phyloP scores from a whole-genome alignment of 148 eudicot species.

The Rhododendron mucronatum region DNA sequence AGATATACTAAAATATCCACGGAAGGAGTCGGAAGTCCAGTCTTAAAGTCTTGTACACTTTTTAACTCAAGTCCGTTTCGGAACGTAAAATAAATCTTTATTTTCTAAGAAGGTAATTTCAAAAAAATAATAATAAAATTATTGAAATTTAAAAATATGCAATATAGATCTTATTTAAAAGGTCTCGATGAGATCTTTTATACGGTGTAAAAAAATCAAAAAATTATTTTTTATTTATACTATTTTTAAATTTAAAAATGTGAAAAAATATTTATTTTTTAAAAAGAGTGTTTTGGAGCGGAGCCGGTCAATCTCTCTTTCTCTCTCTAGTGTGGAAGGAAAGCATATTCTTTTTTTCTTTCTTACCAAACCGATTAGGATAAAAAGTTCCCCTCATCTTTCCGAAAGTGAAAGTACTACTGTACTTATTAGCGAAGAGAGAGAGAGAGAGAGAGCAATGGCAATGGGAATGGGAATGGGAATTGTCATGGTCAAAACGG shows the following conservation, averaged over 20 bases:
- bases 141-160: too few relatives aligned
- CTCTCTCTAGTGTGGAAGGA: neutral
- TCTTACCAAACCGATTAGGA: constrained; percentile 1
- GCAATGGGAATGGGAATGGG: neutral
- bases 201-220: too few relatives aligned
- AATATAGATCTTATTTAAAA: too few relatives aligned
- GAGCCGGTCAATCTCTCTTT: neutral
- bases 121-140: too few relatives aligned
- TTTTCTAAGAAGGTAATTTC: too few relatives aligned
- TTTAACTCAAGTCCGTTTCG: too few relatives aligned
- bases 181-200: too few relatives aligned
- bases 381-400: neutral
- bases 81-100: too few relatives aligned
- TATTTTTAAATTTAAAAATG: too few relatives aligned
- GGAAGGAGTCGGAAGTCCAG: neutral
- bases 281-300: too few relatives aligned
- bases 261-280: too few relatives aligned
- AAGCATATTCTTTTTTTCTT: neutral
- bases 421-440: neutral
- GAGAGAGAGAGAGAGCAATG: neutral
- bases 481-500: neutral
- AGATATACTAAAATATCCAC: neutral
- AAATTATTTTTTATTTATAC: too few relatives aligned
- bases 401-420: neutral
- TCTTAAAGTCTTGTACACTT: neutral